Base-by-base conservation (phyloP, 116 monocot genomes). In the Trichopus zeylanicus region DNA sequence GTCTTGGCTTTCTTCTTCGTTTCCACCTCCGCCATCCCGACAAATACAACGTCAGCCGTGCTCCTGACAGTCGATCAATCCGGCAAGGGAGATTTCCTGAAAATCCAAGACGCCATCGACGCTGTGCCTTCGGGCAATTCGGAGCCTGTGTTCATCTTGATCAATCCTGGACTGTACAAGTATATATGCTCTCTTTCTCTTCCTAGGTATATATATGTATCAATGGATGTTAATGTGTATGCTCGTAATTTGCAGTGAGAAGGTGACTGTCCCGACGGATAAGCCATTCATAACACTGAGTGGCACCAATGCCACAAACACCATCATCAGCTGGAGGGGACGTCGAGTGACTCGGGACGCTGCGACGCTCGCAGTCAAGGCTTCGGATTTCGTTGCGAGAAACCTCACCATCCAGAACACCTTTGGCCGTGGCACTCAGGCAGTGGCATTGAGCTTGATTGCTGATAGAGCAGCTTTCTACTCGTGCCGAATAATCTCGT, bases 51-150 rank as follows among this genome's bases (percentile, higher is more conserved):
- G n/a, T n/a, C n/a, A n/a, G 61, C 70, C 0, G 13, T 68, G 19
- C 48, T 81, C 28, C 32, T 86, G 8, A 64, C 18, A 10, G 86
- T 86, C 0, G 86, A 86, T 37, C 70, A 67, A 32, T 81, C 74
- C 0, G 80, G 86, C 7, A 39, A 61, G 0, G 86, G 81, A 29
- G 69, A 81, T 47, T 72, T 70, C 27, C 48, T 11, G 18, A 86
- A 21, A 39, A 86, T 86, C 29, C 86, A 86, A 62, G 81, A 70
- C 35, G 86, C 86, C 31, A 72, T 86, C 19, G 56, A 86, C 57
- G 63, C 69, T 5, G 69, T 81, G 18, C 75, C 78, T 0, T 59
- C 75, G 0, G 49, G 42, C 18, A 75, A 73, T 48, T 21, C 34
- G 1, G 62, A 49, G 18, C 19, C 2, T 0, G 31, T 64, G 28